Evolutionary conservation across 192 early-diverging fungal species (phyloP).

Genomic region (Umbelopsis ramanniana): DNA sequence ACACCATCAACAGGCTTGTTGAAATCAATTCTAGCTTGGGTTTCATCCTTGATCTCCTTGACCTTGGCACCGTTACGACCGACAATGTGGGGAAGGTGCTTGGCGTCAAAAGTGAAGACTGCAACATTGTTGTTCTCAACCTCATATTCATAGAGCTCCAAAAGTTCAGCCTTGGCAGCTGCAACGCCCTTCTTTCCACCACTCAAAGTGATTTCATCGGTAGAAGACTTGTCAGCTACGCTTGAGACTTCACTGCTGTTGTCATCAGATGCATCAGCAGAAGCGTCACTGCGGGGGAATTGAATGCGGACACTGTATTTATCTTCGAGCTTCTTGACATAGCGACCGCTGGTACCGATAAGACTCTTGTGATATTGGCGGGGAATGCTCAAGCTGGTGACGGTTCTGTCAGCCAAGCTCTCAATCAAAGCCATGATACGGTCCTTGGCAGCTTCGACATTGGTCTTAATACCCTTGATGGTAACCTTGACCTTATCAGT

Average conservation of each 20-base stretch:
- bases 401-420: slow-evolving; percentile 68
- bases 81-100: slow-evolving; percentile 74
- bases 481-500: slow-evolving; percentile 62
- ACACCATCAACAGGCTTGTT: slow-evolving; percentile 40
- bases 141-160: slow-evolving; percentile 86
- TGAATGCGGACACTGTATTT: slow-evolving; percentile 74
- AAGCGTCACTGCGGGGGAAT: slow-evolving; percentile 62
- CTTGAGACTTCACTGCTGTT: slow-evolving; percentile 15
- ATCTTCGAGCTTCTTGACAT: slow-evolving; percentile 76
- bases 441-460: slow-evolving; percentile 72
- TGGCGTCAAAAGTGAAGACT: slow-evolving; percentile 67
- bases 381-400: slow-evolving; percentile 57
- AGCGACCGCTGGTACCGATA: slow-evolving; percentile 72
- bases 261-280: slow-evolving; percentile 46
- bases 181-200: slow-evolving; percentile 85
- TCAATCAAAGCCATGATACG: slow-evolving; percentile 71
- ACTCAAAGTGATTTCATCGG: slow-evolving; percentile 78
- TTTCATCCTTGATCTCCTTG: slow-evolving; percentile 74
- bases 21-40: slow-evolving; percentile 80
- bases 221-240: slow-evolving; percentile 43
- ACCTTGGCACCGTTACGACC: slow-evolving; percentile 75
- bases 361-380: slow-evolving; percentile 70
- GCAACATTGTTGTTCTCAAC: slow-evolving; percentile 69
- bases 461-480: slow-evolving; percentile 79
- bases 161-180: slow-evolving; percentile 78